These are phyloP conservation scores for Dothiorella sarmentorum DNA, from an alignment of 2,329 filamentous ascomycete species.

Conservation along the genomic window DNA sequence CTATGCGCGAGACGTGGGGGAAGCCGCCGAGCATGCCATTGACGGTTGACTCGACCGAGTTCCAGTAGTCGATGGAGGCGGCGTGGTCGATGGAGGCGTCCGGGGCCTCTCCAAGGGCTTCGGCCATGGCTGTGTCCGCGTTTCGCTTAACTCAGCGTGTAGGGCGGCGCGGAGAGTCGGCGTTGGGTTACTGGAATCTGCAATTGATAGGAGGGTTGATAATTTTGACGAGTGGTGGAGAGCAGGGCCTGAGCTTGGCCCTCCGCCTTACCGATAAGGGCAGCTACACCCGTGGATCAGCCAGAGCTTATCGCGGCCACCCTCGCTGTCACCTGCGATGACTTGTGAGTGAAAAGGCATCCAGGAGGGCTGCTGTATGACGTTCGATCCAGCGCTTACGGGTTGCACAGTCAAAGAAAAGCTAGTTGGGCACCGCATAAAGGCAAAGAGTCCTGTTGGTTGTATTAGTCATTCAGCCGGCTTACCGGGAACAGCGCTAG, in stretches of 20 bases:
- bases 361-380: too few species aligned
- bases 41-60: conserved; percentile 50
- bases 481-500: neutral
- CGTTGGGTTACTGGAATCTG: neutral
- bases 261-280: neutral
- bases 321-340: too few species aligned
- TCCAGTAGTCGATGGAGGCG: conserved; percentile 51
- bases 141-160: neutral
- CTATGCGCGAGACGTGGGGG: conserved; percentile 64
- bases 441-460: neutral
- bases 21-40: conserved; percentile 79
- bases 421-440: neutral
- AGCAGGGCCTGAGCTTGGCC: conserved; percentile 1
- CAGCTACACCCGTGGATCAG: neutral
- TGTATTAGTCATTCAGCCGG: neutral
- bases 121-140: conserved; percentile 3
- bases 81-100: conserved; percentile 46
- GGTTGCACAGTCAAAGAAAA: too few species aligned
- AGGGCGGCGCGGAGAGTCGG: neutral
- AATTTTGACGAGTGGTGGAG: conserved; percentile 14
- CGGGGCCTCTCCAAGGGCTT: conserved; percentile 24
- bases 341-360: too few species aligned
- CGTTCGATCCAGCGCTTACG: too few species aligned
- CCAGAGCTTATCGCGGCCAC: neutral
- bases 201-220: conserved; percentile 1